Conservation (phyloP, 169 alveolate genomes). For the Cryptosporidium baileyi region DNA sequence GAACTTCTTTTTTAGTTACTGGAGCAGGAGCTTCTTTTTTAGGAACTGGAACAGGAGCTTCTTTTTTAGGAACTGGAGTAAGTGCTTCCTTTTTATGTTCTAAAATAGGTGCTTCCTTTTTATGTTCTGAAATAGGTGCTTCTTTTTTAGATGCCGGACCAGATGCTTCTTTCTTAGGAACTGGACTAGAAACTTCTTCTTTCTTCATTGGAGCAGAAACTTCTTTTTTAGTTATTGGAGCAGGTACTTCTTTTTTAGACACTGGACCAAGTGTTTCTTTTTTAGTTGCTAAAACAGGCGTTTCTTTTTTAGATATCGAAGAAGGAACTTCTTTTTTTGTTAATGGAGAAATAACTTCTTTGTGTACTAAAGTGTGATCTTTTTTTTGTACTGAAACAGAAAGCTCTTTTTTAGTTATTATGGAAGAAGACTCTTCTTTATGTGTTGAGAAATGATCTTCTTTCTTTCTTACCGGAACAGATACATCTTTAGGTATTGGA, state of each 20-base stretch:
- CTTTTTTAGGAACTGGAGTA: neutral
- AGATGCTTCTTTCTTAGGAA: neutral
- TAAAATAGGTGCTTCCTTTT: neutral
- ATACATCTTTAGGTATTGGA: neutral
- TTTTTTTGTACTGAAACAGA: neutral
- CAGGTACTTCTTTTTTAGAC: neutral
- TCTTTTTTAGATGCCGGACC: neutral
- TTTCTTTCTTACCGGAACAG: neutral
- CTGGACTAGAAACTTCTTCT: neutral
- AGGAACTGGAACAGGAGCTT: neutral
- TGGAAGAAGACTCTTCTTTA: neutral
- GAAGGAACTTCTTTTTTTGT: neutral
- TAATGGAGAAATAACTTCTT: neutral
- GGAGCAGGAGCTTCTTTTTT: neutral
- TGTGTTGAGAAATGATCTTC: neutral
- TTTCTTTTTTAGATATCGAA: neutral
- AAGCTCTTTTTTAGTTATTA: neutral
- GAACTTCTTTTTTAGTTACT: neutral
- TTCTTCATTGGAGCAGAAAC: neutral
- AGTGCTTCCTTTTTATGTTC: neutral
- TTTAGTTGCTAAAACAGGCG: neutral
- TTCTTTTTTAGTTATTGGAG: neutral
- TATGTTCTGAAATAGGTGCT: neutral
- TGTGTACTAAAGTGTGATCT: neutral
- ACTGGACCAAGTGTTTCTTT: neutral